Evolutionary conservation across 2,329 filamentous ascomycete genomes (phyloP).

Genomic region (Claviceps maximensis): DNA sequence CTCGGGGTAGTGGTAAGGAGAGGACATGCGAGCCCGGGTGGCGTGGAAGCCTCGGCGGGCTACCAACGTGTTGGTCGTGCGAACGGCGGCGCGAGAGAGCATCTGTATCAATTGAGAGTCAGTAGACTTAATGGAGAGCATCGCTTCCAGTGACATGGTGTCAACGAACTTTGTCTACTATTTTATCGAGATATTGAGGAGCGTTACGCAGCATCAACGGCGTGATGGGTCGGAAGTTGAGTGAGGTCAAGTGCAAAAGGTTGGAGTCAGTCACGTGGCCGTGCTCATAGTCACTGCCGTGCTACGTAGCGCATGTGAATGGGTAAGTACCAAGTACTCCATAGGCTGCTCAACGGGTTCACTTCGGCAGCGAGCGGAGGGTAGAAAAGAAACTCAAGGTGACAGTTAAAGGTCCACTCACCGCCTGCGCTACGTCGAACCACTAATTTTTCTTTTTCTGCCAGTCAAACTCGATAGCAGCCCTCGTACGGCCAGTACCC

Average conservation of each 20-base stretch:
- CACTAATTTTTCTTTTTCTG: constrained; percentile 15
- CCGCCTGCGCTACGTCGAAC: constrained; percentile 11
- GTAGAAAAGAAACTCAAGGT: neutral
- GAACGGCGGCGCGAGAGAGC: constrained; percentile 59
- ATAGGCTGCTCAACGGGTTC: neutral
- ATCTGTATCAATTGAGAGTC: constrained; percentile 43
- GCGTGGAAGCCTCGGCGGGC: constrained; percentile 90
- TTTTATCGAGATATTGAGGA: constrained; percentile 10
- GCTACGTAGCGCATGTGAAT: too few relatives aligned
- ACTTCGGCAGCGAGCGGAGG: neutral
- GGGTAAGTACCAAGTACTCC: too few relatives aligned
- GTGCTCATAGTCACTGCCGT: neutral
- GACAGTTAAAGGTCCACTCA: constrained; percentile 5
- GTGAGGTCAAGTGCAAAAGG: constrained; percentile 20
- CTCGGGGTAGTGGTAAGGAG: constrained; percentile 97
- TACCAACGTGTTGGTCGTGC: constrained; percentile 54
- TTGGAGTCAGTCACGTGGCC: constrained; percentile 9
- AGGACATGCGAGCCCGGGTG: constrained; percentile 71
- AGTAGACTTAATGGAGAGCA: constrained; percentile 23
- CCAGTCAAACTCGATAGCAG: constrained; percentile 4
- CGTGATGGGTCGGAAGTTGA: constrained; percentile 17
- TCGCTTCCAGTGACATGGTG: constrained; percentile 2
- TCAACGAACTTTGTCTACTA: constrained; percentile 8
- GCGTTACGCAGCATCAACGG: constrained; percentile 14
- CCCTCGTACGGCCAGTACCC: neutral